Percentiles rank a stretch among this genome's conserved stretches.
Conservation (phyloP, 2,329 filamentous ascomycete species). For the Xylaria sp. region DNA sequence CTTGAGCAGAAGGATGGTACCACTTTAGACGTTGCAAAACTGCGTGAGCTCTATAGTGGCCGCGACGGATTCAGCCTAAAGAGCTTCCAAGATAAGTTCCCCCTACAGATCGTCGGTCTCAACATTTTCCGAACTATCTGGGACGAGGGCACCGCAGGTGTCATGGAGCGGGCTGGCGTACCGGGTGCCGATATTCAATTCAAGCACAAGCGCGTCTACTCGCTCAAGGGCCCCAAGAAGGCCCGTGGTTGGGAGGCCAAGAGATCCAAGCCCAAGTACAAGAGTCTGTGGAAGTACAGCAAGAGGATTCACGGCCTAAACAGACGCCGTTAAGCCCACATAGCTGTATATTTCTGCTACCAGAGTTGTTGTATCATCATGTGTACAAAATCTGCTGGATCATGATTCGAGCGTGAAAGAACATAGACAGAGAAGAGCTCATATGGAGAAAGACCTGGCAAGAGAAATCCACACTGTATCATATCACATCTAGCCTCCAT, state of each 20-base stretch:
- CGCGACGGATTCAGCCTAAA: slow-evolving; percentile 80
- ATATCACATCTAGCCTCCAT: slow-evolving; percentile 22
- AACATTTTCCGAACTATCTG: slow-evolving; percentile 89
- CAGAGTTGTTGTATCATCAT: slow-evolving; percentile 32
- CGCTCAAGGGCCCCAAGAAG: slow-evolving; percentile 71
- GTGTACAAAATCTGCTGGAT: slow-evolving; percentile 30
- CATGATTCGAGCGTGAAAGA: slow-evolving; percentile 20
- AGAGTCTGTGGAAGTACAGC: slow-evolving; percentile 72
- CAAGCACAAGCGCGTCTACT: slow-evolving; percentile 80
- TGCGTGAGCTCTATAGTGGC: slow-evolving; percentile 63
- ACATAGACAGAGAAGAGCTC: slow-evolving; percentile 12
- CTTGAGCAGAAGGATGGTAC: slow-evolving; percentile 78
- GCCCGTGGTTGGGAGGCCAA: slow-evolving; percentile 74
- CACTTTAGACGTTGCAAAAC: slow-evolving; percentile 66
- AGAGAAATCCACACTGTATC: slow-evolving; percentile 32
- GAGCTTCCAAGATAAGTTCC: slow-evolving; percentile 76
- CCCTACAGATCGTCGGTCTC: slow-evolving; percentile 79
- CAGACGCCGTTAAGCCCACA: slow-evolving; percentile 34
- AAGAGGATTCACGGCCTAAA: slow-evolving; percentile 61
- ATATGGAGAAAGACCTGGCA: background rate
- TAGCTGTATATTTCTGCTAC: background rate
- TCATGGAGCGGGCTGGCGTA: slow-evolving; percentile 84
- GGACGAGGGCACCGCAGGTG: slow-evolving; percentile 87
- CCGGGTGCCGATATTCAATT: slow-evolving; percentile 85
- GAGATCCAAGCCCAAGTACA: slow-evolving; percentile 73